Percentiles rank a stretch among this genome's conserved stretches.
Evolutionary conservation across 2,329 filamentous ascomycete genomes (phyloP).

Genomic region (Zelopaecilomyces penicillatus): DNA sequence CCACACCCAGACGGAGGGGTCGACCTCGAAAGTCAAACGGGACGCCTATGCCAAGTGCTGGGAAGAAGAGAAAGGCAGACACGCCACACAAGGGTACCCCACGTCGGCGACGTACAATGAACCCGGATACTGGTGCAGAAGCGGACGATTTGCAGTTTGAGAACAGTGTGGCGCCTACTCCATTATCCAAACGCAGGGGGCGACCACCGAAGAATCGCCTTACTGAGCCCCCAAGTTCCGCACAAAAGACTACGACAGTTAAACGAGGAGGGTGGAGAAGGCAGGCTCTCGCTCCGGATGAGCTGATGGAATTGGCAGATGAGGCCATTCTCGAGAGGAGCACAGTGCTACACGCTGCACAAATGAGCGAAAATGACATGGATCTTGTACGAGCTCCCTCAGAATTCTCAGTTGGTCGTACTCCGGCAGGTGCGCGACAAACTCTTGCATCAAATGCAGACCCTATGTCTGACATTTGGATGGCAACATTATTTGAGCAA

Average conservation of each 20-base stretch:
- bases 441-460: slow-evolving; percentile 10
- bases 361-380: slow-evolving; percentile 19
- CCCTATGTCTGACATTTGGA: slow-evolving; percentile 37
- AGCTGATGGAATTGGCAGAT: slow-evolving; percentile 18
- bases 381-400: slow-evolving; percentile 21
- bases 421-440: not conserved
- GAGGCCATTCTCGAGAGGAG: slow-evolving; percentile 12
- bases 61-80: slow-evolving; percentile 36
- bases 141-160: slow-evolving; percentile 18
- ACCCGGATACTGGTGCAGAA: slow-evolving; percentile 16
- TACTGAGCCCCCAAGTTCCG: slow-evolving; percentile 16
- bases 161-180: slow-evolving; percentile 20
- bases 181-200: slow-evolving; percentile 22
- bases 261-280: slow-evolving; percentile 12
- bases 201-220: slow-evolving; percentile 21
- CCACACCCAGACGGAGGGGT: slow-evolving; percentile 35
- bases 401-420: not conserved
- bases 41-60: slow-evolving; percentile 39
- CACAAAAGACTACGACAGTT: slow-evolving; percentile 11
- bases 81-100: slow-evolving; percentile 34
- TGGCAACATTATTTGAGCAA: slow-evolving; percentile 32
- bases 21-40: slow-evolving; percentile 42
- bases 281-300: slow-evolving; percentile 18
- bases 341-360: slow-evolving; percentile 8
- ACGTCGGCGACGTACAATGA: slow-evolving; percentile 24